Evolutionary conservation across 1,284 basidiomycete genomes (phyloP).

Genomic region (Vanrija sp.): DNA sequence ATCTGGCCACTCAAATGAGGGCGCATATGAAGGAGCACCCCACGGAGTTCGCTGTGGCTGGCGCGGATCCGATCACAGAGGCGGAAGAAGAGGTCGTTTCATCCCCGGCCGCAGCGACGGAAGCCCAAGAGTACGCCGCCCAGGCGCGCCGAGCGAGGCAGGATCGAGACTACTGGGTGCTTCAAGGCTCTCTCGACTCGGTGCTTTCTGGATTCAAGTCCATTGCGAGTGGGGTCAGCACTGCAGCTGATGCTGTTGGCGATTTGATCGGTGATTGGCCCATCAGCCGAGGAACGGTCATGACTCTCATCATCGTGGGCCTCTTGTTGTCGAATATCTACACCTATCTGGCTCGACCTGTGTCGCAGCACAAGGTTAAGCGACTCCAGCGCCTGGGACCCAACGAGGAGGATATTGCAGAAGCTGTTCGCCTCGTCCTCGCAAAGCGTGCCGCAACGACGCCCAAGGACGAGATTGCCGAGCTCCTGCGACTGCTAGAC

Average conservation of each 20-base stretch:
- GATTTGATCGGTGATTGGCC: conserved; percentile 63
- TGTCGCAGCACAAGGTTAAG: conserved; percentile 17
- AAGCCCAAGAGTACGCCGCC: conserved; percentile 42
- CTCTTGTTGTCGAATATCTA: conserved; percentile 67
- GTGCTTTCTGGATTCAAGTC: conserved; percentile 65
- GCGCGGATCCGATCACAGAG: conserved; percentile 50
- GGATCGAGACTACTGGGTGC: conserved; percentile 53
- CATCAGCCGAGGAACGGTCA: conserved; percentile 51
- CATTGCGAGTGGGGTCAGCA: conserved; percentile 64
- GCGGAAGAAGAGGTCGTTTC: conserved; percentile 11
- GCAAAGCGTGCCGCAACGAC: conserved; percentile 9
- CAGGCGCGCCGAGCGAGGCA: conserved; percentile 27
- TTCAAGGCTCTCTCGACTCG: conserved; percentile 83
- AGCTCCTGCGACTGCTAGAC: conserved; percentile 33
- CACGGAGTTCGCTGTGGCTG: conserved; percentile 82
- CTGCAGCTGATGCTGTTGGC: conserved; percentile 55
- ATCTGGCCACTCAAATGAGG: conserved; percentile 80
- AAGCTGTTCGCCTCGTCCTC: conserved; percentile 30
- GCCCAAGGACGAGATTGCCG: conserved; percentile 25
- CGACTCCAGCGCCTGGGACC: conserved; percentile 14
- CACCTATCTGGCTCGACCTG: conserved; percentile 35
- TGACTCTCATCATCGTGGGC: conserved; percentile 66
- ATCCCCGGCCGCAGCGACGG: conserved; percentile 12
- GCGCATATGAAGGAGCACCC: conserved; percentile 82
- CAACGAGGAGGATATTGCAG: conserved; percentile 26